phyloP scores from a whole-genome alignment of 2,329 filamentous ascomycete genomes.

The Fusarium coffeatum region DNA sequence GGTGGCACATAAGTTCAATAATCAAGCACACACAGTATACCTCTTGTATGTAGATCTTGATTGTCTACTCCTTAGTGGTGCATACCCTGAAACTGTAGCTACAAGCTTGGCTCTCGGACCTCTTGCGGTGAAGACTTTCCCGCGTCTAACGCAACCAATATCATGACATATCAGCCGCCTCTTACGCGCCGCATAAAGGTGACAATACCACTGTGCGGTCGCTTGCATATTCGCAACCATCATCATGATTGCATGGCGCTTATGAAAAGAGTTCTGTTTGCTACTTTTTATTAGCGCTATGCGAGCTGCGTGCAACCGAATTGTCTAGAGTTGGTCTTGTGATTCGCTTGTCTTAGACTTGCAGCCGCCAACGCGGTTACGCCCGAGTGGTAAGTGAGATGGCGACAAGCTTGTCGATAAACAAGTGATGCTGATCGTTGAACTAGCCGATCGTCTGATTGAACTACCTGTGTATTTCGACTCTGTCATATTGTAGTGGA shows the following conservation, averaged over 20 bases:
- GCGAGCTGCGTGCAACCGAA: slow-evolving; percentile 17
- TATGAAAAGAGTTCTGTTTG: slow-evolving; percentile 13
- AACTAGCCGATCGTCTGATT: neutral
- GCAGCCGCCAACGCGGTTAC: slow-evolving; percentile 33
- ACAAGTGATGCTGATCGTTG: neutral
- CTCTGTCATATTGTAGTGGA: neutral
- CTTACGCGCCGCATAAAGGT: slow-evolving; percentile 35
- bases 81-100: slow-evolving; percentile 21
- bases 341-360: slow-evolving; percentile 27
- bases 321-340: slow-evolving; percentile 23
- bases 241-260: slow-evolving; percentile 21
- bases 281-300: neutral
- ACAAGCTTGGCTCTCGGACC: slow-evolving; percentile 16
- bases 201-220: slow-evolving; percentile 11
- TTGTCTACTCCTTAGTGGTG: slow-evolving; percentile 6
- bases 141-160: slow-evolving; percentile 36
- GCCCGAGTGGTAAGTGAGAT: neutral
- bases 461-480: neutral
- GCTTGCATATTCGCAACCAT: slow-evolving; percentile 23
- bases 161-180: slow-evolving; percentile 27
- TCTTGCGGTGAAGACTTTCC: slow-evolving; percentile 3
- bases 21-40: neutral
- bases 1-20: neutral
- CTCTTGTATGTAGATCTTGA: neutral
- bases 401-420: slow-evolving; percentile 4